Percentiles rank a stretch among this genome's conserved stretches.
phyloP scores from a whole-genome alignment of 192 early-diverging fungal genomes.

The Linnemannia exigua region DNA sequence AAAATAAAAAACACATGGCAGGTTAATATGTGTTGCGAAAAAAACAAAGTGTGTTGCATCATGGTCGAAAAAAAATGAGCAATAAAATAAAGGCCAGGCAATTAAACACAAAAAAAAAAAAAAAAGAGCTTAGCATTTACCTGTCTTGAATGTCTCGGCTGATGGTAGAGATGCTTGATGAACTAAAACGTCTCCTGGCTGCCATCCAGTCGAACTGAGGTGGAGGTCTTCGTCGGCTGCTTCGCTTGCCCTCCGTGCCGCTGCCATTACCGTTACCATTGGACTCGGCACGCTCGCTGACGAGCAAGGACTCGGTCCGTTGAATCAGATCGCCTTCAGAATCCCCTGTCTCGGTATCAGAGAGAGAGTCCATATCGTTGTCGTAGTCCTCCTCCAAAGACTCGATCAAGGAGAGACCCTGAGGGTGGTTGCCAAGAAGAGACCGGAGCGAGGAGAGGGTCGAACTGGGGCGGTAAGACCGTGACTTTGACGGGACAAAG shows the following conservation, averaged over 20 bases:
- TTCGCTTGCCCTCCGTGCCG: conserved; percentile 12
- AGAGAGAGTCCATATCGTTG: conserved; percentile 40
- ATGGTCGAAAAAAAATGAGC: conserved; percentile 4
- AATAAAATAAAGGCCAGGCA: too few species aligned
- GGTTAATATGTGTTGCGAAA: background rate
- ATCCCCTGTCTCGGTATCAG: conserved; percentile 43
- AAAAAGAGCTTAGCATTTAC: conserved; percentile 1
- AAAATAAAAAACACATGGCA: conserved; percentile 14
- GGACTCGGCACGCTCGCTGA: background rate
- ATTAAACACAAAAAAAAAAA: background rate
- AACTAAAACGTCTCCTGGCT: conserved; percentile 41
- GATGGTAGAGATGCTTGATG: conserved; percentile 43
- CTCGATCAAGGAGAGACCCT: conserved; percentile 49
- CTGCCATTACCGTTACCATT: background rate
- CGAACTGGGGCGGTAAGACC: conserved; percentile 32
- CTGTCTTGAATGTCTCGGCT: conserved; percentile 55
- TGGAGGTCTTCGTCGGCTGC: conserved; percentile 26
- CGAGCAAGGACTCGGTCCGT: conserved; percentile 29
- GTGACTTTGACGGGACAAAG: conserved; percentile 1
- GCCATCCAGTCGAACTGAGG: conserved; percentile 54
- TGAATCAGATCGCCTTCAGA: conserved; percentile 46
- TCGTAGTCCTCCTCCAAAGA: conserved; percentile 47
- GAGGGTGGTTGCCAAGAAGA: conserved; percentile 47
- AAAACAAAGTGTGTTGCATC: background rate
- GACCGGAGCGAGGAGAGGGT: conserved; percentile 53